These are phyloP conservation scores for Schoenoplectus triqueter DNA, from an alignment of 202 grass and related monocot genomes.

Conservation along the genomic window DNA sequence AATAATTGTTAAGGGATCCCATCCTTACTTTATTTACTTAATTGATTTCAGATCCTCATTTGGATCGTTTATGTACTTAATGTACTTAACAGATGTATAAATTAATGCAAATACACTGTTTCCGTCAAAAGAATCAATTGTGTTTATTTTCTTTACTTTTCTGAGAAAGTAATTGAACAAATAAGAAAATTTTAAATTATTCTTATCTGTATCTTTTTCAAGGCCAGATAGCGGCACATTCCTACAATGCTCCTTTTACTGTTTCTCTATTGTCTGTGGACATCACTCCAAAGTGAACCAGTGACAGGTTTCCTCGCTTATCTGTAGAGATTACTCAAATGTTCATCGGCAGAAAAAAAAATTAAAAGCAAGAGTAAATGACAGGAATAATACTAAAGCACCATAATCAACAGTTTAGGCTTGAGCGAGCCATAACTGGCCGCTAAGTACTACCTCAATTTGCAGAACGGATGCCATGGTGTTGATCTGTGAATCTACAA, in stretches of 20 bases:
- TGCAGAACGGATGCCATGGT: neutral
- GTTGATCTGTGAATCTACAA: neutral
- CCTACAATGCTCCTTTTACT: neutral
- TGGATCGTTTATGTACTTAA: no score
- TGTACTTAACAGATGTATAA: neutral
- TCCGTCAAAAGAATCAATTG: neutral
- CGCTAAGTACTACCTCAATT: neutral
- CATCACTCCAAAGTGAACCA: neutral
- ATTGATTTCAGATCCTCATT: neutral
- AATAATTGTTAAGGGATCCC: neutral
- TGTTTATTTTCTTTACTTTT: neutral
- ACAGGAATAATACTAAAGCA: neutral
- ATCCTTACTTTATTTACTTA: neutral
- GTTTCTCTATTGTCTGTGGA: neutral
- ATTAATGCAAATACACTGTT: conserved; percentile 9
- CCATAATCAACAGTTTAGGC: neutral
- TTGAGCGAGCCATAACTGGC: neutral
- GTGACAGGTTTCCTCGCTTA: neutral
- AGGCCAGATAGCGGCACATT: neutral
- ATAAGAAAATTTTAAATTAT: neutral
- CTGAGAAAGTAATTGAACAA: neutral
- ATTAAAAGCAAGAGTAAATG: neutral
- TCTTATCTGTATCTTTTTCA: neutral
- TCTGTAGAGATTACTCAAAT: neutral
- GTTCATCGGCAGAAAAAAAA: conserved; percentile 8